A percentile compares a stretch with the other conserved stretches of the same genome.
phyloP scores from a whole-genome alignment of 148 eudicot species.

The Salicornia ramosissima region DNA sequence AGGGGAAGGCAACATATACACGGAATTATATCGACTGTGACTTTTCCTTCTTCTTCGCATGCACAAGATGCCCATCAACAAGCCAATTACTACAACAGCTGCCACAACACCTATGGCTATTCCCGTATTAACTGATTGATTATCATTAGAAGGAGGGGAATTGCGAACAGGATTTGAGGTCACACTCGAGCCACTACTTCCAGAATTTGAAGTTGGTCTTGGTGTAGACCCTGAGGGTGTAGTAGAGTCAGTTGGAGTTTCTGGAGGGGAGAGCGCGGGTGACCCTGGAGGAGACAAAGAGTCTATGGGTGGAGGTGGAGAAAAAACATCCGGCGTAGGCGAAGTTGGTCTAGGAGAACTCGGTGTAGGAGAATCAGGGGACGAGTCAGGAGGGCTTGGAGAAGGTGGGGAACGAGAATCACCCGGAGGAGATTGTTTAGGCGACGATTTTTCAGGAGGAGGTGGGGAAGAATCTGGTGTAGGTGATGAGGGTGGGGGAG shows the following conservation, averaged over 20 bases:
- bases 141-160: conserved; percentile 22
- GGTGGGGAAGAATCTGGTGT: conserved; percentile 20
- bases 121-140: conserved; percentile 27
- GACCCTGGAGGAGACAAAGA: conserved; percentile 1
- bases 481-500: conserved; percentile 6
- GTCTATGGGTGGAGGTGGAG: conserved; percentile 25
- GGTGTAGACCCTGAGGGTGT: conserved; percentile 34
- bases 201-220: conserved; percentile 27
- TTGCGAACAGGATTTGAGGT: conserved; percentile 15
- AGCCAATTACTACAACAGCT: conserved; percentile 30
- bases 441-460: conserved; percentile 11
- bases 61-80: conserved; percentile 45
- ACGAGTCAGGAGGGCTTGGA: conserved; percentile 26
- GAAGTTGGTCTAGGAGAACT: neutral
- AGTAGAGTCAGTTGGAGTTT: conserved; percentile 3
- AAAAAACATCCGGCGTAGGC: conserved; percentile 26
- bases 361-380: conserved; percentile 22
- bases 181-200: conserved; percentile 20
- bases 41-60: conserved; percentile 53
- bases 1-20: conserved; percentile 33
- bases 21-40: conserved; percentile 34
- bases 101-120: conserved; percentile 39
- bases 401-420: conserved; percentile 26
- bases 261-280: neutral
- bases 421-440: conserved; percentile 20